phyloP scores from a whole-genome alignment of 1,284 basidiomycete genomes.

The Anthracocystis setariae region DNA sequence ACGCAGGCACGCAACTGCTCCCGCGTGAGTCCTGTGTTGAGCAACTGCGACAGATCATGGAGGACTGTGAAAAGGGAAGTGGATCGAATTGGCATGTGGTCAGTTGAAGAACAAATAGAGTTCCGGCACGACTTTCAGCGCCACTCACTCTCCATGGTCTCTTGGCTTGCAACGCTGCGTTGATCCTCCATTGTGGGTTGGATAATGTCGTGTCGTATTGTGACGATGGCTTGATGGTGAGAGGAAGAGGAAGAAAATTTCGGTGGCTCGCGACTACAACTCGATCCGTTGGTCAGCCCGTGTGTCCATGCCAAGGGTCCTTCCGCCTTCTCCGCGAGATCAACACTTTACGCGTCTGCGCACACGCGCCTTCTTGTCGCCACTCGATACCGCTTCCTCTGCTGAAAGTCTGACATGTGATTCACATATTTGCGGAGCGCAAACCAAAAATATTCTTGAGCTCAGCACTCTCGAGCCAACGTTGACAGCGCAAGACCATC shows the following conservation, averaged over 20 bases:
- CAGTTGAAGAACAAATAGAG: too few species aligned
- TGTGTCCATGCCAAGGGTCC: neutral
- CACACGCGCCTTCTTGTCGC: constrained; percentile 4
- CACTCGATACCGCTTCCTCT: neutral
- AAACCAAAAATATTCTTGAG: constrained; percentile 1
- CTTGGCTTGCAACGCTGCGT: constrained; percentile 31
- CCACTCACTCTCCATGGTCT: constrained; percentile 54
- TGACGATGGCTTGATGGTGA: constrained; percentile 8
- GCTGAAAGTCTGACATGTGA: constrained; percentile 19
- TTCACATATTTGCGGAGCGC: constrained; percentile 15
- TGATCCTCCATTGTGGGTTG: constrained; percentile 23
- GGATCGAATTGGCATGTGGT: too few species aligned
- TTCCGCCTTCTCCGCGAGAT: constrained; percentile 6
- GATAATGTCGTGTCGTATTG: neutral
- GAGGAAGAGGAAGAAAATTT: too few species aligned
- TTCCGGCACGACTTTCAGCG: neutral
- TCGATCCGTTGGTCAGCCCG: neutral
- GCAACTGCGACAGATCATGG: constrained; percentile 81
- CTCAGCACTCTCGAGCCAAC: constrained; percentile 2
- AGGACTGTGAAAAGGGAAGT: constrained; percentile 72
- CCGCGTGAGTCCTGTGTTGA: constrained; percentile 83
- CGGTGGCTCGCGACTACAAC: neutral
- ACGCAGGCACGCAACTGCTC: constrained; percentile 84
- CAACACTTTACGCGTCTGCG: constrained; percentile 31
- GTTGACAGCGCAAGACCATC: neutral